Conservation (phyloP, 2,329 filamentous ascomycete species). For the Diplodia intermedia region DNA sequence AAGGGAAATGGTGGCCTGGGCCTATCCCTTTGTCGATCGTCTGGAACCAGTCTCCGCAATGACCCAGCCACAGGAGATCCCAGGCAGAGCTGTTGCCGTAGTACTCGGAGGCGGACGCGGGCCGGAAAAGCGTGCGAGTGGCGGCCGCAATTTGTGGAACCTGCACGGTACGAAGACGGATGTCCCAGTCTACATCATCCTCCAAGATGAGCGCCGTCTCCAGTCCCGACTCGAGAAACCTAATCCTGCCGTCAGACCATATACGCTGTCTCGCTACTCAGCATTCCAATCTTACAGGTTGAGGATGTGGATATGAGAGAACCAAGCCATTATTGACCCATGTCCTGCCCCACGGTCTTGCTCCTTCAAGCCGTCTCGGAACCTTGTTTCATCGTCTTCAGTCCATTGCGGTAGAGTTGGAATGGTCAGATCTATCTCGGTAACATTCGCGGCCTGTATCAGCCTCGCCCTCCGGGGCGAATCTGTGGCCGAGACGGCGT, state of each 20-base stretch:
- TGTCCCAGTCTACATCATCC: constrained; percentile 56
- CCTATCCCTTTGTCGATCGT: constrained; percentile 38
- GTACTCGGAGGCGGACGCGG: constrained; percentile 39
- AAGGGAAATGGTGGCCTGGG: constrained; percentile 35
- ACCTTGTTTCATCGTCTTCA: constrained; percentile 41
- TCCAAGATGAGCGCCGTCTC: constrained; percentile 54
- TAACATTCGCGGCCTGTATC: constrained; percentile 52
- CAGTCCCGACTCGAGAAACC: constrained; percentile 51
- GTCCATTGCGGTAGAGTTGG: constrained; percentile 53
- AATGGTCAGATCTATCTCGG: constrained; percentile 52
- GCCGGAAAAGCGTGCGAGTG: constrained; percentile 45
- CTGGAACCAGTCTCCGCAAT: constrained; percentile 53
- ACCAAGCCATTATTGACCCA: constrained; percentile 53
- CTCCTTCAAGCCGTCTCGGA: not conserved
- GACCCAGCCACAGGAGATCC: constrained; percentile 55
- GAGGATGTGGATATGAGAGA: constrained; percentile 52
- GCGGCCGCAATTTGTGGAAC: constrained; percentile 51
- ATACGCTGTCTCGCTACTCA: not conserved
- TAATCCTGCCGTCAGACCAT: constrained; percentile 35
- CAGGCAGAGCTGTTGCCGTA: constrained; percentile 50
- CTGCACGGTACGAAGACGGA: constrained; percentile 53
- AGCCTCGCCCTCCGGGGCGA: constrained; percentile 50
- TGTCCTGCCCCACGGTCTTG: constrained; percentile 40
- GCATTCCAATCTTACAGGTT: constrained; percentile 47
- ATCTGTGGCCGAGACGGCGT: constrained; percentile 46